Evolutionary conservation across 768 basidiomycete species (phyloP).

Genomic region (Boletus fagicola): DNA sequence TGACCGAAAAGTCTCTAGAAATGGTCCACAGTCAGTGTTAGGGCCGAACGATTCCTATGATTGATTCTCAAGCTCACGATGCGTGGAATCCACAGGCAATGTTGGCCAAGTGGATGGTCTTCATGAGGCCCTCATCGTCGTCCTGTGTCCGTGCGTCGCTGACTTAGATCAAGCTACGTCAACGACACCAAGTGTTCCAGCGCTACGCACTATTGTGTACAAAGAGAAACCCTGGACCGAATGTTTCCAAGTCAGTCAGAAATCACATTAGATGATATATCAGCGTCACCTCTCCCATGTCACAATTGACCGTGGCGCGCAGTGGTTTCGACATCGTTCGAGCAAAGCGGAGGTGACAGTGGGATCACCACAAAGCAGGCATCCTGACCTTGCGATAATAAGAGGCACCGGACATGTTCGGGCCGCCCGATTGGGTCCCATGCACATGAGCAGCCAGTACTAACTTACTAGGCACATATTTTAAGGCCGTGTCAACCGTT

Average conservation of each 20-base stretch:
- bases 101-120: conserved; percentile 57
- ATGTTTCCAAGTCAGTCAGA: conserved; percentile 2
- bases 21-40: background rate
- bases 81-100: conserved; percentile 72
- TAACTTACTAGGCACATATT: background rate
- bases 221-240: conserved; percentile 48
- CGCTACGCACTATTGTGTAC: conserved; percentile 41
- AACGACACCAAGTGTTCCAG: background rate
- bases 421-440: background rate
- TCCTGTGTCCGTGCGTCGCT: conserved; percentile 31
- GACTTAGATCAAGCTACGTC: background rate
- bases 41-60: background rate
- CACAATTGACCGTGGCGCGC: conserved; percentile 50
- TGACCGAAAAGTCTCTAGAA: conserved; percentile 59
- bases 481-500: background rate
- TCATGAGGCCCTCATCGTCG: conserved; percentile 53
- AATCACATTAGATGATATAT: background rate
- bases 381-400: background rate
- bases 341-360: background rate
- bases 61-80: conserved; percentile 37
- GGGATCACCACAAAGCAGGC: background rate
- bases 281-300: conserved; percentile 52
- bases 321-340: conserved; percentile 22
- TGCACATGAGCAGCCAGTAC: background rate
- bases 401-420: background rate